phyloP scores from a whole-genome alignment of 2,329 filamentous ascomycete species.

The Alternaria metachromatica region DNA sequence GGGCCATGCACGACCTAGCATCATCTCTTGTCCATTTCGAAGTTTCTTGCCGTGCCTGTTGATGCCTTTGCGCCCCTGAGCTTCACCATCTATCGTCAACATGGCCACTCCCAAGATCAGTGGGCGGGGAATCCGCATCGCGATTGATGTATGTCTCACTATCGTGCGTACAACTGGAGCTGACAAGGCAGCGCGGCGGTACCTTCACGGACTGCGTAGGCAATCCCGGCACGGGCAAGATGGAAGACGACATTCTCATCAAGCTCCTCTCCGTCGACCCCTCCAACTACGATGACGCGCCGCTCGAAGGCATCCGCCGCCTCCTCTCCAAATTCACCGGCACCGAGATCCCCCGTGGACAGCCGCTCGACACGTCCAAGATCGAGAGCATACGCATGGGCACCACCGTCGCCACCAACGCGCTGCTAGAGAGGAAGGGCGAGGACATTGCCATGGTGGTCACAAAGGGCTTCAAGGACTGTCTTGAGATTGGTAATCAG shows the following conservation, averaged over 20 bases:
- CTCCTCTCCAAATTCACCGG: conserved; percentile 80
- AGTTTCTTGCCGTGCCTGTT: not conserved
- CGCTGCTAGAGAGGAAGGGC: conserved; percentile 86
- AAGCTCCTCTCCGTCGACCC: conserved; percentile 92
- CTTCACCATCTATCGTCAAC: conserved; percentile 3
- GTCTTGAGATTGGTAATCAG: conserved; percentile 88
- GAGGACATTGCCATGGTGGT: conserved; percentile 88
- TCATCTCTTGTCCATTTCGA: not conserved
- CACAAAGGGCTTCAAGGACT: conserved; percentile 87
- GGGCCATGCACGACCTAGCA: not conserved
- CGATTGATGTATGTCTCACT: conserved; percentile 60
- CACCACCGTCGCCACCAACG: conserved; percentile 93
- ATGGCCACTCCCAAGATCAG: conserved; percentile 36
- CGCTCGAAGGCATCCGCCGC: conserved; percentile 86
- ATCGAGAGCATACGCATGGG: conserved; percentile 96
- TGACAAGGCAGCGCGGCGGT: conserved; percentile 69
- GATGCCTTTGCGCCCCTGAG: not conserved
- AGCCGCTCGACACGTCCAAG: conserved; percentile 78
- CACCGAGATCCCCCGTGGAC: conserved; percentile 77
- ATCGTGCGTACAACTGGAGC: not conserved
- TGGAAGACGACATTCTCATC: conserved; percentile 78
- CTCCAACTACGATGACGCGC: conserved; percentile 87
- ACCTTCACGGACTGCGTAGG: conserved; percentile 94
- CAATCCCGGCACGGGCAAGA: conserved; percentile 72
- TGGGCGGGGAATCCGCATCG: conserved; percentile 71